Conservation (phyloP, 2,329 filamentous ascomycete genomes). For the Alternaria metachromatica region DNA sequence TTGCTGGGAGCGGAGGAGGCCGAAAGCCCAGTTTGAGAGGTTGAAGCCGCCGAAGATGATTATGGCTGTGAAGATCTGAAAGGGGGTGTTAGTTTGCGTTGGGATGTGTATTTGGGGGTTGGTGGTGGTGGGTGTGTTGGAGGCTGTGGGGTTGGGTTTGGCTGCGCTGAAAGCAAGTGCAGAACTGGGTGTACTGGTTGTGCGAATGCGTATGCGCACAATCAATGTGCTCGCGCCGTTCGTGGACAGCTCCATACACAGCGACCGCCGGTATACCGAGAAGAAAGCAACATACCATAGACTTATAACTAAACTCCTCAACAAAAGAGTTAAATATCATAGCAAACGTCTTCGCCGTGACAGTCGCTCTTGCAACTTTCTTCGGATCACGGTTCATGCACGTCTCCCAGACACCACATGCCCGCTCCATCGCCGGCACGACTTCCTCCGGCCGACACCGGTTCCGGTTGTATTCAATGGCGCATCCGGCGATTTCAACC, state of each 20-base stretch:
- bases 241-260: not conserved
- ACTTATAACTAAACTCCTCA: slow-evolving; percentile 86
- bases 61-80: slow-evolving; percentile 56
- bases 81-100: slow-evolving; percentile 13
- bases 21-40: slow-evolving; percentile 66
- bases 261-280: not conserved
- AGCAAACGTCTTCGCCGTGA: slow-evolving; percentile 86
- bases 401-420: slow-evolving; percentile 81
- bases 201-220: not conserved
- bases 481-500: slow-evolving; percentile 75
- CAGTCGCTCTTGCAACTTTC: slow-evolving; percentile 77
- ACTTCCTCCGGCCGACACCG: slow-evolving; percentile 71
- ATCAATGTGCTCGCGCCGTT: not conserved
- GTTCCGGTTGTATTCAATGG: slow-evolving; percentile 76
- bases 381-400: slow-evolving; percentile 88
- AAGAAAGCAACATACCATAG: slow-evolving; percentile 60
- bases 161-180: not conserved
- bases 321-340: slow-evolving; percentile 94
- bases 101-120: not conserved
- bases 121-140: not conserved
- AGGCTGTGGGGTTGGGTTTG: not conserved
- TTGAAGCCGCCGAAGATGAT: slow-evolving; percentile 61
- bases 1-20: slow-evolving; percentile 57
- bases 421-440: slow-evolving; percentile 72
- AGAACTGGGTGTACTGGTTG: not conserved